These are phyloP conservation scores for Bigelowiella natans DNA, from an alignment of 78 protist genomes.

Conservation along the genomic window DNA sequence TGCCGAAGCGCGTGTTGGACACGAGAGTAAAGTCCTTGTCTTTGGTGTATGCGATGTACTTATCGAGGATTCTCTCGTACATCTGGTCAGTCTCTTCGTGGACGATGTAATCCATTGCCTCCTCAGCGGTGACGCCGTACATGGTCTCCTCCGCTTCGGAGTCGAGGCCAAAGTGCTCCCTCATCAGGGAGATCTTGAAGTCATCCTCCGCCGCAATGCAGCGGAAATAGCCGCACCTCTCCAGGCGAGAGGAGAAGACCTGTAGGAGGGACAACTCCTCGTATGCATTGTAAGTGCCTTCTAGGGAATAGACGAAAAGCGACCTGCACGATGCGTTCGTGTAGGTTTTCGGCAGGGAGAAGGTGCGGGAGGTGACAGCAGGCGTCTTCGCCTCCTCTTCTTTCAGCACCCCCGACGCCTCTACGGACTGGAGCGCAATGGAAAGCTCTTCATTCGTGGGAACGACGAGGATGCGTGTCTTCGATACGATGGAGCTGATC, in stretches of 20 bases:
- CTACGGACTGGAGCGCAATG: constrained; percentile 13
- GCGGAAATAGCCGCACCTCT: constrained; percentile 15
- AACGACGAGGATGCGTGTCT: constrained; percentile 7
- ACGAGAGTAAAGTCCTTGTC: not conserved
- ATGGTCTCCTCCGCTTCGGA: not conserved
- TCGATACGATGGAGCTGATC: no score
- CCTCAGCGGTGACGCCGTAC: not conserved
- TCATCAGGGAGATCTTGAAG: not conserved
- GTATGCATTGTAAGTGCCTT: no score
- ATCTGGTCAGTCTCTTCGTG: not conserved
- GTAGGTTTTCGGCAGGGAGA: not conserved
- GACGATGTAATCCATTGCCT: not conserved
- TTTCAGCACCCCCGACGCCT: not conserved
- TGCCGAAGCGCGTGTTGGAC: not conserved
- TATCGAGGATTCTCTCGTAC: not conserved
- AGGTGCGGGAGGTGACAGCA: not conserved
- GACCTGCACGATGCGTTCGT: not conserved
- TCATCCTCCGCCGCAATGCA: not conserved
- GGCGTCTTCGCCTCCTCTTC: not conserved
- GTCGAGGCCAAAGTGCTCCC: not conserved
- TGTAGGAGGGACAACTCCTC: constrained; percentile 4
- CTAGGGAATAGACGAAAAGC: not conserved
- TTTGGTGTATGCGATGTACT: not conserved
- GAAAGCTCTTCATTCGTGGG: constrained; percentile 26
- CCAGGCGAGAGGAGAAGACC: not conserved